Evolutionary conservation across 2,329 filamentous ascomycete species (phyloP), one percentile per base, ranked within the genome.

Genomic region (Fusarium oligoseptatum): DNA sequence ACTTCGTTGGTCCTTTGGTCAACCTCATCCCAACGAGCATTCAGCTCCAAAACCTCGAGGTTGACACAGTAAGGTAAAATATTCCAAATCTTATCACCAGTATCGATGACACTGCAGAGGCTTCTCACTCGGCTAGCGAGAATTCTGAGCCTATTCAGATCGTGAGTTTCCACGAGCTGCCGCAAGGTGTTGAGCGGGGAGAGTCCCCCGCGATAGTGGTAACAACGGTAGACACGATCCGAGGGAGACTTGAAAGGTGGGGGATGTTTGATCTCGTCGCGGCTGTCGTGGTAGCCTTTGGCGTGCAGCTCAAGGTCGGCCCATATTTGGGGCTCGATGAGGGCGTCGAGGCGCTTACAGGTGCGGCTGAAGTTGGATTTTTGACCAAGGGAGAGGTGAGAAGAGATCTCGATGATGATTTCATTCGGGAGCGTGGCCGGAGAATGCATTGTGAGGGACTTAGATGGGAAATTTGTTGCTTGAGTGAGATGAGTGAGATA

Each of bases 241-340:
- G 6, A 20, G 0, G 70, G 52, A 6, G 48, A 3, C 5, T 57
- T 64, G 0, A 62, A 29, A 5, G 75, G 73, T 2, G 66, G 39
- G 6, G 75, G 75, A 0, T 43, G 3, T 1, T 64, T 64, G 0
- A 67, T 3, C 27, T 76, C 45, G 11, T n/a, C 8, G 0, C 6
- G 41, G 14, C 52, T 52, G 12, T 66, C 68, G 22, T 77, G 75
- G 4, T 58, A 74, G 3, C 71, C 66, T 1, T 17, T 7, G 3
- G 50, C 6, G 3, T 77, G 75, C 8, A 73, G 34, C 20, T 77
- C 75, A 45, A 77, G 63, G 3, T 74, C 50, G 24, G 39, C 43
- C 75, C 75, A 77, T 9, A 77, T 20, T 3, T 64, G 60, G 2
- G 75, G 64, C 24, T 45, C 64, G 5, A 29, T 22, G 4, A 69